A percentile compares a stretch with the other conserved stretches of the same genome.
phyloP scores from a whole-genome alignment of 176 grass and related monocot genomes.

The Eleusine indica region DNA sequence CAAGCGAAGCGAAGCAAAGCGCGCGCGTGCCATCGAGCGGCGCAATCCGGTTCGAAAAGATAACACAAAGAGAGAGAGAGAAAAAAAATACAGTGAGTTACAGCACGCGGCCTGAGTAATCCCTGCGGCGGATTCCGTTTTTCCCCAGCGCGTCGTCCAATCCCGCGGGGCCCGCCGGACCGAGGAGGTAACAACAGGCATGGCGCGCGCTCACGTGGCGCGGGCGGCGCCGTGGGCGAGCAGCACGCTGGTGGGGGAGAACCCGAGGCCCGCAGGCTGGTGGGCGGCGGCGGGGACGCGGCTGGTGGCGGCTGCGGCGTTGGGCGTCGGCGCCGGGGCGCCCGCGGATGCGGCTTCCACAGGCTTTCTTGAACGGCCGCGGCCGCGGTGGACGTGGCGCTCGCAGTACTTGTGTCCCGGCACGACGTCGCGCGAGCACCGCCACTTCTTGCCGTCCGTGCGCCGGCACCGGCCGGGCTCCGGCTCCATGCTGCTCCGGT shows the following conservation, averaged over 20 bases:
- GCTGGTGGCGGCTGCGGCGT: background rate
- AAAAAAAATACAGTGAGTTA: background rate
- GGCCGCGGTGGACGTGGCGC: constrained; percentile 94
- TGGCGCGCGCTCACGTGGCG: constrained; percentile 40
- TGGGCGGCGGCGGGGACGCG: constrained; percentile 16
- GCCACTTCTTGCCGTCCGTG: constrained; percentile 99
- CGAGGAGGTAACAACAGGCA: background rate
- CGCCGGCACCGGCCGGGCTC: constrained; percentile 92
- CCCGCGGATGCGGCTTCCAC: constrained; percentile 61
- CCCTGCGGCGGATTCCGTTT: constrained; percentile 47
- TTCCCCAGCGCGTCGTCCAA: background rate
- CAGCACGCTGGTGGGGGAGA: constrained; percentile 66
- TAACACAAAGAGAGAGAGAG: background rate
- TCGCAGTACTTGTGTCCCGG: constrained; percentile 98
- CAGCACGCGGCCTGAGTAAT: constrained; percentile 36
- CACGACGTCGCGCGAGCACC: constrained; percentile 92
- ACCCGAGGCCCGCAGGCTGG: constrained; percentile 39
- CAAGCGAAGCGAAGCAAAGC: background rate
- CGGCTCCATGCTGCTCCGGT: constrained; percentile 94
- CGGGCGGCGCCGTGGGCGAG: constrained; percentile 51
- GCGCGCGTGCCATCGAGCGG: constrained; percentile 35
- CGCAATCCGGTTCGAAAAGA: constrained; percentile 26
- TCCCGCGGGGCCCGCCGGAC: background rate
- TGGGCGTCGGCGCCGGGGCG: background rate
- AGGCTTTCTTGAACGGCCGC: constrained; percentile 99